Base-by-base conservation (phyloP, 352 stramenopile genomes). In the Pythium oligandrum region DNA sequence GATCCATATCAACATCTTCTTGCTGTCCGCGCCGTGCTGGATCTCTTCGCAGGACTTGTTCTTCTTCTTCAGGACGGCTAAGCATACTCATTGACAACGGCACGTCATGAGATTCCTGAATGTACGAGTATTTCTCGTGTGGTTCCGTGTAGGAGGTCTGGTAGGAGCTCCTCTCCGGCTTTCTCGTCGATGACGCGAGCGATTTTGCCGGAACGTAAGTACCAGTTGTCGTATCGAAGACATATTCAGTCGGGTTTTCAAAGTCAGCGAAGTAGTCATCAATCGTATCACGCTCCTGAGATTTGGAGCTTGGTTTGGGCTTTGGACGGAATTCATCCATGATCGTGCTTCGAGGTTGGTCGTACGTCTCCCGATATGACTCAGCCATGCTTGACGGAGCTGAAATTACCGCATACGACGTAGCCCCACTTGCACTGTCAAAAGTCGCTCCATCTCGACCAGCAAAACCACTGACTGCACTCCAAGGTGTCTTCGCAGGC, bases 231-330 rank as follows among this genome's bases (percentile, higher is more conserved):
- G 71, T 53, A 32, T 92, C 81, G 45, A 90, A 90, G 3, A 88
- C 69, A 52, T 92, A 92, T 33, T 90, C 75, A n/a, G 82, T 83
- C 0, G 72, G 78, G 33, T 71, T 72, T 63, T 92, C 81, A 52
- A 90, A 92, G 30, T 83, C 73, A 0, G 78, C 75, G 57, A 92
- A 90, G 40, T 81, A 76, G 53, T 90, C 81, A 44, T 92, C 78
- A n/a, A 88, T 54, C 7, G 78, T 75, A 5, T 72, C 58, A 45
- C 33, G 2, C 43, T 57, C 37, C 17, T 26, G 17, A 26, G 17
- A 26, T 26, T 26, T 26, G 17, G 17, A 26, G 17, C 17, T 26
- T 51, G 32, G 11, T 57, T 53, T 36, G 40, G 7, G 1, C 40
- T 35, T n/a, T 32, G 30, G 44, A 47, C 38, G 30, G 48, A 38